These are phyloP conservation scores for Gymnopilus dilepis DNA, from an alignment of 768 basidiomycete species.

Conservation along the genomic window DNA sequence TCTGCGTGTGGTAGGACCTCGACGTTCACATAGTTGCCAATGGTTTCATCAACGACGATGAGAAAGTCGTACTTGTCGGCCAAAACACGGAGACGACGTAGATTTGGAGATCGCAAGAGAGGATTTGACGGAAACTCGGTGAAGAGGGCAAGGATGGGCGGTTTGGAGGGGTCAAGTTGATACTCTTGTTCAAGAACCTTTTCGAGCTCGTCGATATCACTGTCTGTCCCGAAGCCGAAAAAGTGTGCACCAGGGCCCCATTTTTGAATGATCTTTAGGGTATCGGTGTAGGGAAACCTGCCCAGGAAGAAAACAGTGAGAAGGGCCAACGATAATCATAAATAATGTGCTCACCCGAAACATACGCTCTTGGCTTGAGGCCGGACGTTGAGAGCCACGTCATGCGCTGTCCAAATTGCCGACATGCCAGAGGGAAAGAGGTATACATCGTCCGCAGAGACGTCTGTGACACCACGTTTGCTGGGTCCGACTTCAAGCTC, in stretches of 20 bases:
- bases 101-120: constrained; percentile 82
- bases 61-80: constrained; percentile 91
- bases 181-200: constrained; percentile 55
- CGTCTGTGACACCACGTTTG: constrained; percentile 66
- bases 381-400: constrained; percentile 59
- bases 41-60: constrained; percentile 91
- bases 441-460: constrained; percentile 88
- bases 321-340: background rate
- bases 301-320: background rate
- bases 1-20: constrained; percentile 87
- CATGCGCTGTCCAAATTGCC: constrained; percentile 92
- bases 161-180: constrained; percentile 43
- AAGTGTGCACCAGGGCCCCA: constrained; percentile 97
- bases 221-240: constrained; percentile 78
- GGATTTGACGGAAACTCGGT: constrained; percentile 98
- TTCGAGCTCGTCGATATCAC: constrained; percentile 78
- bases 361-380: constrained; percentile 84
- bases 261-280: constrained; percentile 91
- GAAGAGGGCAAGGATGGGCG: constrained; percentile 81
- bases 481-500: constrained; percentile 60
- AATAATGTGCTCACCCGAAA: constrained; percentile 75
- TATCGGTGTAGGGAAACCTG: constrained; percentile 96
- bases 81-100: constrained; percentile 72
- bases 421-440: constrained; percentile 90
- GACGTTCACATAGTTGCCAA: constrained; percentile 94